These are phyloP conservation scores for Ogataea chonburiensis DNA, from an alignment of 805 yeast genomes.

Conservation along the genomic window DNA sequence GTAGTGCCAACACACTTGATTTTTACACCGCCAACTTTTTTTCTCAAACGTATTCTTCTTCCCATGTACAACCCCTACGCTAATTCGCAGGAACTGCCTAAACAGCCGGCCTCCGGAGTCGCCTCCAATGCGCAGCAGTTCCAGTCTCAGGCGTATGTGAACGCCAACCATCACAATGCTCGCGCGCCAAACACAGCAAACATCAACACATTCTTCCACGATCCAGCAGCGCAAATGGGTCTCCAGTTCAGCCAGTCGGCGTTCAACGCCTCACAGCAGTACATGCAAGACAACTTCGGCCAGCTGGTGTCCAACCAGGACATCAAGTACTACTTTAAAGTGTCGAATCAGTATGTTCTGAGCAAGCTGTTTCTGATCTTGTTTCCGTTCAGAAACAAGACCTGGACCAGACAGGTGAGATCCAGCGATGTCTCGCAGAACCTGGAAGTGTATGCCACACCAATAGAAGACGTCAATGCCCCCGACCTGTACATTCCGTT, in stretches of 20 bases:
- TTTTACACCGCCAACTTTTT: slow-evolving; percentile 9
- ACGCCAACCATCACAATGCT: slow-evolving; percentile 14
- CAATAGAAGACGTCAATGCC: slow-evolving; percentile 85
- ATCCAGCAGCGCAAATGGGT: slow-evolving; percentile 81
- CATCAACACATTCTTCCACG: slow-evolving; percentile 54
- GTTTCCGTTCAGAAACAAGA: slow-evolving; percentile 81
- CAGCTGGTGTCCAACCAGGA: slow-evolving; percentile 51
- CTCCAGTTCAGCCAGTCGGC: slow-evolving; percentile 87
- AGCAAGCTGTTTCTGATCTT: slow-evolving; percentile 69
- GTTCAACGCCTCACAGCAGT: slow-evolving; percentile 74
- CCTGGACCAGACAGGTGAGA: slow-evolving; percentile 66
- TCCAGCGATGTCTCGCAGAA: slow-evolving; percentile 34
- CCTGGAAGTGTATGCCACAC: slow-evolving; percentile 59
- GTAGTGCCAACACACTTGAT: neutral
- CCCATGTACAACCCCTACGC: slow-evolving; percentile 48
- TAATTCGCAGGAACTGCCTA: slow-evolving; percentile 23
- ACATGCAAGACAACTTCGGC: slow-evolving; percentile 69
- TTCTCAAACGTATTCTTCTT: slow-evolving; percentile 11
- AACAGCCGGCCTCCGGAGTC: slow-evolving; percentile 17
- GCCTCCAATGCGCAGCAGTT: slow-evolving; percentile 23
- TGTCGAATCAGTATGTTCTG: slow-evolving; percentile 82
- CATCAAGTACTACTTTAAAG: slow-evolving; percentile 85
- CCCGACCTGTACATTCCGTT: slow-evolving; percentile 96
- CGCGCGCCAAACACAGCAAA: slow-evolving; percentile 14
- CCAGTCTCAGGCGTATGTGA: slow-evolving; percentile 20